Evolutionary conservation across 345 rosid species (phyloP), one percentile per base, ranked within the genome.

Genomic region (Dipteronia dyeriana): DNA sequence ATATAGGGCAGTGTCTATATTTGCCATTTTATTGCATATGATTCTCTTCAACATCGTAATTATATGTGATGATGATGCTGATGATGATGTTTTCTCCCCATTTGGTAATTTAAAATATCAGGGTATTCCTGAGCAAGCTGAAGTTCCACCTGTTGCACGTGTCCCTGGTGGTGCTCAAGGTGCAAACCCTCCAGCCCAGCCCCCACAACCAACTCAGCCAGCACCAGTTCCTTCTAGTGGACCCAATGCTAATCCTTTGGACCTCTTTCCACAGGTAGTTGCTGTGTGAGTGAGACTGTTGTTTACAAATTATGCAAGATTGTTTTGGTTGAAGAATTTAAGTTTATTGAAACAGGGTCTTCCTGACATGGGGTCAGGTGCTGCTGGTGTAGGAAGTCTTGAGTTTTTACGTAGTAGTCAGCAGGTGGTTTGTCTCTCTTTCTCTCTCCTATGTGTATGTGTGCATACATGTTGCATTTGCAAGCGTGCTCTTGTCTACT

Each of bases 251-350:
- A 88, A 91, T 84, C 97, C 98, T 73, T 81, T 94, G 63, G 90
- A 94, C 84, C 89, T 94, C 80, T 94, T 94, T 82, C 98, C 98
- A n/a, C 97, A 91, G 97, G 98, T 91, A 79, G 47, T 76, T 74
- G 25, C 47, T 73, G 9, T 57, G 76, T 68, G 25, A 45, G 9
- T 57, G 76, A 65, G 25, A 45, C 10, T 14, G 54, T 56, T 59
- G 6, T 53, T 41, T n/a, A 26, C 26, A 14, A 56, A 71, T 64
- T 53, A 39, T 73, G 57, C n/a, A n/a, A 71, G 34, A 66, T 45
- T 26, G 9, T 41, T 20, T 65, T 59, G 19, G 26, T 70, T 47
- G 56, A 66, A 77, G 9, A 16, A 76, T 45, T 66, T 45, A 38
- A 62, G 56, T 25, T 70, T 80, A 73, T 22, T 66, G 54, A 59